Base-by-base conservation (phyloP, 2,329 filamentous ascomycete genomes). In the Elsinoe ampelina region DNA sequence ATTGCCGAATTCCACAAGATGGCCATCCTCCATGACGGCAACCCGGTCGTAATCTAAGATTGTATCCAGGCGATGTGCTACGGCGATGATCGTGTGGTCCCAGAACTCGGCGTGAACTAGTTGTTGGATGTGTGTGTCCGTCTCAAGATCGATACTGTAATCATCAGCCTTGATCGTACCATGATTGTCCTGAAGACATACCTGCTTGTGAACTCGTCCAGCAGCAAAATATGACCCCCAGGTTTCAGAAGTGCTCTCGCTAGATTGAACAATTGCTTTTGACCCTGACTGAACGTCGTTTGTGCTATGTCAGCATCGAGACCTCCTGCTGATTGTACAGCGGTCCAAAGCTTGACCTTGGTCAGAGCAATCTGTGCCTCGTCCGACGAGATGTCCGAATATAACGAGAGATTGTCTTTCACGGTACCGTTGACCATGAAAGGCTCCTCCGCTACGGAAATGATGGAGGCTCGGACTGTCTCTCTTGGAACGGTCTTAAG, bases 71-170 rank as follows among this genome's bases (percentile, higher is more conserved):
- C 79, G 77, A 66, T 82, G 80, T 2, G 79, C 78, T 1, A 82
- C 77, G 0, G 76, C 73, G 50, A 82, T 72, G 58, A 87, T 77
- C 0, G 84, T 87, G 59, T 80, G 78, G 2, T 70, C 71, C 2
- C 67, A 65, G 64, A 85, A 83, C 13, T 71, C 71, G 2, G 11
- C 13, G n/a, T 41, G 42, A 26, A 60, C 36, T 1, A 60, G 17
- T 13, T 32, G 15, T 3, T 36, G 5, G 30, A 60, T 54, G 5
- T 36, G 5, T 11, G 42, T 36, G 5, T 58, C 52, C 2, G 57
- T 54, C 13, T 54, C 32, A 7, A n/a, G 19, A 12, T 58, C 58
- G 17, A 58, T 34, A 17, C 47, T 54, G 20, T 12, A 6, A 35
- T n/a, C 17, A 51, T 51, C 13, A 38, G 34, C 30, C 4, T 2